Percentiles rank a stretch among this genome's conserved stretches.
These are phyloP conservation scores for Cicer bijugum DNA, from an alignment of 306 rosid species.

Conservation along the genomic window DNA sequence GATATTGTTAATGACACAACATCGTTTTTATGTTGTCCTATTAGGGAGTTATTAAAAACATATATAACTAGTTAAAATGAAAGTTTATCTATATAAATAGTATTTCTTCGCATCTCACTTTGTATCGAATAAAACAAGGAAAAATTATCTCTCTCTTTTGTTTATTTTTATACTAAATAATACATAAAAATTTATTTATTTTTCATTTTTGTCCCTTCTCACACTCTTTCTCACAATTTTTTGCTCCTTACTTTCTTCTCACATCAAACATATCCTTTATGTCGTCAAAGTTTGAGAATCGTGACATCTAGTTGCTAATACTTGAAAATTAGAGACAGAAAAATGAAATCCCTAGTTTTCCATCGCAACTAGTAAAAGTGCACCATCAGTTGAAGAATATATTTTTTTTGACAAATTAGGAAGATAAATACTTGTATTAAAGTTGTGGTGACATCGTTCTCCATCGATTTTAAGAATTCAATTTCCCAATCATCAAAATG, in stretches of 20 bases:
- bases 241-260: neutral
- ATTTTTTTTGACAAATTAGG: neutral
- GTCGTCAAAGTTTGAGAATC: neutral
- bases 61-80: neutral
- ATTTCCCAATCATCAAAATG: conserved; percentile 70
- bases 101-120: too few relatives aligned
- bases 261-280: neutral
- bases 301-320: conserved; percentile 4
- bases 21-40: neutral
- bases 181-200: too few relatives aligned
- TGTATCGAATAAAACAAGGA: too few relatives aligned
- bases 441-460: conserved; percentile 74
- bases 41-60: conserved; percentile 13
- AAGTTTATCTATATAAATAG: neutral
- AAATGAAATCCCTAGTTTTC: too few relatives aligned
- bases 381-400: neutral
- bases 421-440: conserved; percentile 68
- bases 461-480: conserved; percentile 56
- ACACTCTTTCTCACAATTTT: too few relatives aligned
- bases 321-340: too few relatives aligned
- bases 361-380: neutral
- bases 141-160: too few relatives aligned
- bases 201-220: too few relatives aligned
- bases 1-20: neutral
- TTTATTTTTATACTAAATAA: too few relatives aligned